These are phyloP conservation scores for Talaromyces thailandensis DNA, from an alignment of 495 filamentous ascomycete species.

Conservation along the genomic window DNA sequence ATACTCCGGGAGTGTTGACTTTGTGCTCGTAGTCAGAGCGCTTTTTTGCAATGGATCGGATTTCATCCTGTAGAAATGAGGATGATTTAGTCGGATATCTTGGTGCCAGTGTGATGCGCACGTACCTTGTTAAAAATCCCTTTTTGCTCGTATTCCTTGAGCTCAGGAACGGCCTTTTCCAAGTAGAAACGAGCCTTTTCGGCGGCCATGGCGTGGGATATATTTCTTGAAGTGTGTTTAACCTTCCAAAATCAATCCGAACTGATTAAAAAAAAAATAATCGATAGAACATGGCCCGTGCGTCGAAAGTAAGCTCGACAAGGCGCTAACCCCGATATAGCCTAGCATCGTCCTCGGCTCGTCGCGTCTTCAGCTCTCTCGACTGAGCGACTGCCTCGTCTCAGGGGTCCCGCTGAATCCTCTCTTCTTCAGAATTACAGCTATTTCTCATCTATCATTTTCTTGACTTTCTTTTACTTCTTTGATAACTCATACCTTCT, in stretches of 20 bases:
- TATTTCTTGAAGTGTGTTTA: conserved; percentile 6
- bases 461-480: conserved; percentile 14
- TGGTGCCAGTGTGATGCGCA: not conserved
- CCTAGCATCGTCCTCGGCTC: conserved; percentile 2
- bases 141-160: conserved; percentile 81
- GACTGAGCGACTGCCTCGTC: not conserved
- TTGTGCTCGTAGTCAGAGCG: conserved; percentile 91
- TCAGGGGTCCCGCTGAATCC: not conserved
- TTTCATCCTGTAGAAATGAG: conserved; percentile 58
- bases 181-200: conserved; percentile 94
- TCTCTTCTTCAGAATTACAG: not conserved
- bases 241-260: conserved; percentile 5
- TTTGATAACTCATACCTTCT: conserved; percentile 10
- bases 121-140: conserved; percentile 72
- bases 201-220: conserved; percentile 55
- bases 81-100: not conserved
- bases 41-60: conserved; percentile 74
- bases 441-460: conserved; percentile 21
- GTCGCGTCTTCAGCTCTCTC: not conserved
- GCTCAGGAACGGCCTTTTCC: conserved; percentile 82
- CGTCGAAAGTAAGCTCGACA: not conserved
- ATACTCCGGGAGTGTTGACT: conserved; percentile 69
- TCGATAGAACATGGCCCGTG: not conserved
- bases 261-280: conserved; percentile 4
- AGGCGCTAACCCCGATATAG: not conserved